A percentile compares a stretch with the other conserved stretches of the same genome.
Evolutionary conservation across 2,329 filamentous ascomycete genomes (phyloP).

Genomic region (Calycina marina): DNA sequence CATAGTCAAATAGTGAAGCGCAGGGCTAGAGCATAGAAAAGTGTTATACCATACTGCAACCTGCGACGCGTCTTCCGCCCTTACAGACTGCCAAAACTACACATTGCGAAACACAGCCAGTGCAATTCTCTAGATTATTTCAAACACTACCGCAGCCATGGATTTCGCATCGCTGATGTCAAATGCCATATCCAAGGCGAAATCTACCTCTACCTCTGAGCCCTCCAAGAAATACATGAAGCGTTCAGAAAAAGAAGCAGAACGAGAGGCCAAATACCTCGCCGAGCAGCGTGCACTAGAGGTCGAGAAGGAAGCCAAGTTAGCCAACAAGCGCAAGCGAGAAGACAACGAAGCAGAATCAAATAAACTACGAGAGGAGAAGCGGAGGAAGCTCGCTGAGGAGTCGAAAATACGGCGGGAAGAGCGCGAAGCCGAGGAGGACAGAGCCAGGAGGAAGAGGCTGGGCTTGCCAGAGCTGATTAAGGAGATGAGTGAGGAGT

Average conservation of each 20-base stretch:
- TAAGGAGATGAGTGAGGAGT: conserved; percentile 32
- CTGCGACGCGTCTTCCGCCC: too few species aligned
- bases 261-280: conserved; percentile 64
- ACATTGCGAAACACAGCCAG: too few species aligned
- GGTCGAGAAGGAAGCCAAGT: conserved; percentile 52
- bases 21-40: too few species aligned
- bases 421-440: conserved; percentile 59
- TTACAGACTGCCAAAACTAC: too few species aligned
- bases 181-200: conserved; percentile 77
- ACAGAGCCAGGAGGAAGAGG: conserved; percentile 56
- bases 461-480: conserved; percentile 67
- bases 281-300: conserved; percentile 68
- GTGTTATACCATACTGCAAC: too few species aligned
- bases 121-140: too few species aligned
- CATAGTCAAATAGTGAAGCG: too few species aligned
- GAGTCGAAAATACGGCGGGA: conserved; percentile 57
- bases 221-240: conserved; percentile 63
- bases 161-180: conserved; percentile 92
- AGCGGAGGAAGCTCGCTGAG: conserved; percentile 66
- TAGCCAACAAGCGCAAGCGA: conserved; percentile 68
- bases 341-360: conserved; percentile 73
- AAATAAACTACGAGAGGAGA: conserved; percentile 60
- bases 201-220: conserved; percentile 40
- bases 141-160: conserved; percentile 50
- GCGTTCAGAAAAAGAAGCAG: conserved; percentile 73